phyloP scores from a whole-genome alignment of 2,329 filamentous ascomycete genomes.

The Arthrobotrys megalospora region DNA sequence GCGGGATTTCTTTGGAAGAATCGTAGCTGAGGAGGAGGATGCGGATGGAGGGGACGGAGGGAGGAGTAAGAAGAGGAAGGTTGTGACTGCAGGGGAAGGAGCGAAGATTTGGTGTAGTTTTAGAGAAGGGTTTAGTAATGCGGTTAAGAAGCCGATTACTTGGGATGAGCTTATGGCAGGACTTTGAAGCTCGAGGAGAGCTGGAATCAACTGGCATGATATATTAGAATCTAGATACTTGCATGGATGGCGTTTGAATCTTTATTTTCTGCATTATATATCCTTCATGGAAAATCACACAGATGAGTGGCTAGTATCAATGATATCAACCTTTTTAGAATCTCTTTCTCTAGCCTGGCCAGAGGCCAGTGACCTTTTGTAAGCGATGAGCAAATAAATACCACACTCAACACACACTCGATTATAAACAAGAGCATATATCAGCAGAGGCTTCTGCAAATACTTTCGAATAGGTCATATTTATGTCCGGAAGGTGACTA shows the following conservation, averaged over 20 bases:
- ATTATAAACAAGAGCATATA: too few relatives aligned
- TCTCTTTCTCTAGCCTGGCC: background rate
- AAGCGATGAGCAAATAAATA: too few relatives aligned
- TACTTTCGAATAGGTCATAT: too few relatives aligned
- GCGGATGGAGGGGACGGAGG: constrained; percentile 67
- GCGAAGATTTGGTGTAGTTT: constrained; percentile 87
- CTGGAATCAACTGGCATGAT: background rate
- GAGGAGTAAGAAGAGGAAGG: constrained; percentile 65
- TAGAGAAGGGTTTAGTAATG: constrained; percentile 92
- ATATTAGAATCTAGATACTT: constrained; percentile 5
- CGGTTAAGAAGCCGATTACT: constrained; percentile 88
- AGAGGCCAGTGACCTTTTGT: too few relatives aligned
- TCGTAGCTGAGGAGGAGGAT: constrained; percentile 72
- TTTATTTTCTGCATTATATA: constrained; percentile 1
- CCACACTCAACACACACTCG: too few relatives aligned
- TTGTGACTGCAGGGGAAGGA: constrained; percentile 66
- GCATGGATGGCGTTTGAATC: constrained; percentile 12
- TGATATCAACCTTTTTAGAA: background rate
- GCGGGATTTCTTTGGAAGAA: constrained; percentile 87
- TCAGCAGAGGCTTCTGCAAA: too few relatives aligned
- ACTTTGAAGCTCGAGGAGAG: constrained; percentile 68
- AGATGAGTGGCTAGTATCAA: background rate
- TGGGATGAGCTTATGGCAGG: constrained; percentile 82
- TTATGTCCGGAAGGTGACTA: constrained; percentile 3
- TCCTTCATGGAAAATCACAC: background rate